Percentiles rank a stretch among this genome's conserved stretches.
Evolutionary conservation across 306 rosid genomes (phyloP).

Genomic region (Pueraria montana): DNA sequence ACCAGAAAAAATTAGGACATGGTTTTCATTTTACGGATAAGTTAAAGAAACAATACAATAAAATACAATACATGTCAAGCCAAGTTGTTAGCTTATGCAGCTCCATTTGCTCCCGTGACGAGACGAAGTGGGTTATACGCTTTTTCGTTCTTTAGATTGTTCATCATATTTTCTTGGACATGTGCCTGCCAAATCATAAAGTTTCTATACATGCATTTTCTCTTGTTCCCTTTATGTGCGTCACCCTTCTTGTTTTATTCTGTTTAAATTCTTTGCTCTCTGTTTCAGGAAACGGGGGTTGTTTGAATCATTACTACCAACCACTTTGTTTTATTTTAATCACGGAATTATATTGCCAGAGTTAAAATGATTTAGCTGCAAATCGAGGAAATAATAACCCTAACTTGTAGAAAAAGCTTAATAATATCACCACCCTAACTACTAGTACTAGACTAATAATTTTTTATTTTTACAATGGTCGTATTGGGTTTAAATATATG

Average conservation of each 20-base stretch:
- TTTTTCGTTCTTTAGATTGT: not conserved
- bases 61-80: too few species aligned
- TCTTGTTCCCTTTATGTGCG: not conserved
- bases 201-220: not conserved
- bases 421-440: too few species aligned
- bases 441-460: too few species aligned
- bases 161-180: not conserved
- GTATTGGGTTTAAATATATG: too few species aligned
- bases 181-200: constrained; percentile 15
- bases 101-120: not conserved
- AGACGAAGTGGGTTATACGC: not conserved
- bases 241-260: not conserved
- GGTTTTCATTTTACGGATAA: not conserved
- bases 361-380: too few species aligned
- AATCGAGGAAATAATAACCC: too few species aligned
- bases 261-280: not conserved
- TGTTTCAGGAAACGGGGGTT: not conserved
- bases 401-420: too few species aligned
- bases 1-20: constrained; percentile 40
- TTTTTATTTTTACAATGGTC: too few species aligned
- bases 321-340: not conserved
- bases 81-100: not conserved
- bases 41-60: not conserved
- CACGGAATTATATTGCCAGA: not conserved
- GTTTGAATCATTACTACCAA: not conserved